A percentile compares a stretch with the other conserved stretches of the same genome.
phyloP scores from a whole-genome alignment of 2,329 filamentous ascomycete species.

The Trichocomaceae sp. region DNA sequence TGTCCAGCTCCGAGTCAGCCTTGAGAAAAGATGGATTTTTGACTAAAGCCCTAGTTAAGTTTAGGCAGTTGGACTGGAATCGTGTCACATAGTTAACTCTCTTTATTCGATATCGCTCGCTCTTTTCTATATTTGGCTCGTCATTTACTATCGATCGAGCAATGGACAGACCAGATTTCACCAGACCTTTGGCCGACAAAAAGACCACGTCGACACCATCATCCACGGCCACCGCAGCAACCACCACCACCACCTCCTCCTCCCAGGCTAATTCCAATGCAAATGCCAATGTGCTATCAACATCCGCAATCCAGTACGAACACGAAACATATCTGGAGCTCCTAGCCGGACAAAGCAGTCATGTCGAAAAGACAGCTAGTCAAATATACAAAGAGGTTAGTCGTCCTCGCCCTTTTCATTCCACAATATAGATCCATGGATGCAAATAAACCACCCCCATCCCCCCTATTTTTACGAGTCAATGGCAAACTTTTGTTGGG shows the following conservation, averaged over 20 bases:
- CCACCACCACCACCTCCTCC: background rate
- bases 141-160: too few relatives aligned
- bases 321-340: conserved; percentile 28
- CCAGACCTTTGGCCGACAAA: too few relatives aligned
- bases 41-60: too few relatives aligned
- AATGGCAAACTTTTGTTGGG: background rate
- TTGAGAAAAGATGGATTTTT: too few relatives aligned
- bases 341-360: conserved; percentile 16
- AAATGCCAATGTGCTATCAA: background rate
- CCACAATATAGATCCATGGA: background rate
- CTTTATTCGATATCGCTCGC: too few relatives aligned
- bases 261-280: background rate
- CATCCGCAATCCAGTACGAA: conserved; percentile 24
- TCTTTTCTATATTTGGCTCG: too few relatives aligned
- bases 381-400: conserved; percentile 26
- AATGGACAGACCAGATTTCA: too few relatives aligned
- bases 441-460: background rate
- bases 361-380: conserved; percentile 23
- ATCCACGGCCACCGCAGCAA: conserved; percentile 12
- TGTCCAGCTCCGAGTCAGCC: too few relatives aligned
- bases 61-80: too few relatives aligned
- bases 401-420: background rate
- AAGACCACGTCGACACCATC: conserved; percentile 16
- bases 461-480: background rate
- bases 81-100: too few relatives aligned